A percentile compares a stretch with the other conserved stretches of the same genome.
Conservation (phyloP, 2,329 filamentous ascomycete genomes). For the Claviceps sp. region DNA sequence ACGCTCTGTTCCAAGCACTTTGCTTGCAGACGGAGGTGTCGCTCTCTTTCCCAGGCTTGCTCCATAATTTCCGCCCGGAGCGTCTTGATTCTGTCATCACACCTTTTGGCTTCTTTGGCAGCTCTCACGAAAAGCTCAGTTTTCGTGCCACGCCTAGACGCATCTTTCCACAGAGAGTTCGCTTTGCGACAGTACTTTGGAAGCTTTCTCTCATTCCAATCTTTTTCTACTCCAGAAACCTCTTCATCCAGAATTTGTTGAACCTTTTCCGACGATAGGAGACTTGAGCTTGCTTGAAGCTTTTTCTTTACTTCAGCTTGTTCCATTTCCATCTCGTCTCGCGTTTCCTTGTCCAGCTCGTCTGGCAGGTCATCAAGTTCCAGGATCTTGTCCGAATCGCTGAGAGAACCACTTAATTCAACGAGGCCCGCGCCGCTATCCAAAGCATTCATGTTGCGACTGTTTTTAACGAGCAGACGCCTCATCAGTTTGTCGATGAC, state of each 20-base stretch:
- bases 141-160: constrained; percentile 28
- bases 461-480: constrained; percentile 22
- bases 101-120: constrained; percentile 25
- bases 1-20: constrained; percentile 51
- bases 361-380: constrained; percentile 24
- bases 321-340: constrained; percentile 44
- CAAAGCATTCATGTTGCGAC: constrained; percentile 3
- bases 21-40: constrained; percentile 42
- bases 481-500: constrained; percentile 30
- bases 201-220: constrained; percentile 47
- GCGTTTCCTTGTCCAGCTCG: constrained; percentile 39
- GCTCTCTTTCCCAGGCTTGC: constrained; percentile 37
- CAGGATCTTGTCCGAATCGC: constrained; percentile 26
- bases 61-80: constrained; percentile 37
- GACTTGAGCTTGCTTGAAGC: constrained; percentile 17
- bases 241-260: constrained; percentile 38
- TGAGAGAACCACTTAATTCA: constrained; percentile 4
- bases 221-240: constrained; percentile 33
- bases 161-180: constrained; percentile 46
- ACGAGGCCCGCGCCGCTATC: neutral
- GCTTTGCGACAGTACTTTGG: constrained; percentile 43
- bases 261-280: constrained; percentile 27
- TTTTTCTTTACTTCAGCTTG: constrained; percentile 5
- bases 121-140: constrained; percentile 28
- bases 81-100: constrained; percentile 41